Evolutionary conservation across 2,329 filamentous ascomycete genomes (phyloP), one percentile per base, ranked within the genome.

Genomic region (Claviceps pazoutovae): DNA sequence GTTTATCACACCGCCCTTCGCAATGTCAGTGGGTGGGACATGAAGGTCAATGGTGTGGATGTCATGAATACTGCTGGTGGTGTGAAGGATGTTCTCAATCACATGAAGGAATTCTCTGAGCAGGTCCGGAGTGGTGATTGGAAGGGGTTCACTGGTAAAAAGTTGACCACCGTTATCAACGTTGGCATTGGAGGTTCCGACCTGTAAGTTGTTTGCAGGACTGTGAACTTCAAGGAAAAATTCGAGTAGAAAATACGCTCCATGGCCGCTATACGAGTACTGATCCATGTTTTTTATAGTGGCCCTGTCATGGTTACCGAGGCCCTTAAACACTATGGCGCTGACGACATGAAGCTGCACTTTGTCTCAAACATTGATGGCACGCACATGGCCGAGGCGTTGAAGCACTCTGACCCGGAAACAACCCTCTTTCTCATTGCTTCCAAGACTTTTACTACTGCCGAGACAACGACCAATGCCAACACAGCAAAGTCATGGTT

Each of bases 351-450:
- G 74, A 96, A 83, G 57, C 80, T 97, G 46, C 91, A 97, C 79
- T 98, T 98, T 64, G 93, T 98, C 60, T 97, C 91, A 74, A 98
- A 98, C 79, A 97, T 98, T 66, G 93, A 98, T 67, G 93, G 93
- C 60, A 98, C 93, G 51, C 93, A 98, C 75, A 88, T 97, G 68
- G 87, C 89, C 47, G 93, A 98, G 74, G 90, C 93, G 49, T 80
- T 97, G 55, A 84, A 82, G 66, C 73, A 83, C 62, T 95, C 91
- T 8, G 83, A 98, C 69, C 91, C 91, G 48, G 93, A 98, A 75
- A 96, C 91, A 47, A 96, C 93, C n/a, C 85, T 98, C 57, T 97
- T 98, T 84, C 79, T 98, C 61, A 82, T 98, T 61, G 93, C 93
- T 53, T 97, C 91, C 71, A 98, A 98, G 84, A 98, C 93, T 57